These are phyloP conservation scores for Pseudozyma pruni DNA, from an alignment of 1,284 basidiomycete genomes.

Conservation along the genomic window DNA sequence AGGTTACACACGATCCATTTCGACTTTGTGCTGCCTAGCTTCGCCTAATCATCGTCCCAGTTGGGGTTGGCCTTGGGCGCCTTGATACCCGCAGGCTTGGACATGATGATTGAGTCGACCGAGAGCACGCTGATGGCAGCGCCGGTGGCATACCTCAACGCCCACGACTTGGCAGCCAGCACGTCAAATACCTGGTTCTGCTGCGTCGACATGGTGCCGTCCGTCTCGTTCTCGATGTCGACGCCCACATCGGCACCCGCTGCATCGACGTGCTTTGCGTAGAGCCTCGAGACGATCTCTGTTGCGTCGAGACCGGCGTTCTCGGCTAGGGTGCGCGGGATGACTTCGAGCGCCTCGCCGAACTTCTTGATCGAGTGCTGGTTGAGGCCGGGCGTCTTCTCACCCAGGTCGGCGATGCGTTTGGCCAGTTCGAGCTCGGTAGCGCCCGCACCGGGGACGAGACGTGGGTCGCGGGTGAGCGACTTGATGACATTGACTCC, in stretches of 20 bases:
- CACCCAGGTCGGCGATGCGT: slow-evolving; percentile 85
- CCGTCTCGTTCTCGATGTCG: slow-evolving; percentile 77
- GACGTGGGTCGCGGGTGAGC: slow-evolving; percentile 85
- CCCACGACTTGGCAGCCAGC: slow-evolving; percentile 88
- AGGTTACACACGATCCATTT: not conserved
- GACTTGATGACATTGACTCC: slow-evolving; percentile 97
- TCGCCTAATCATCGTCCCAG: slow-evolving; percentile 66
- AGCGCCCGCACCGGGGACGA: slow-evolving; percentile 94
- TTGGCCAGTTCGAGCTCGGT: slow-evolving; percentile 90
- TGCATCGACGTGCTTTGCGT: slow-evolving; percentile 79
- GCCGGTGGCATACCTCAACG: slow-evolving; percentile 86
- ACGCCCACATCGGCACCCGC: slow-evolving; percentile 77
- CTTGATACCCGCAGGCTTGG: slow-evolving; percentile 67
- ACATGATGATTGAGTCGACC: slow-evolving; percentile 97
- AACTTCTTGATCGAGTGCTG: slow-evolving; percentile 95
- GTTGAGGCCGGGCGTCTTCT: slow-evolving; percentile 86
- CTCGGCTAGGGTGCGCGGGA: slow-evolving; percentile 92
- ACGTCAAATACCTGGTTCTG: slow-evolving; percentile 73
- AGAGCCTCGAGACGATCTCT: slow-evolving; percentile 86
- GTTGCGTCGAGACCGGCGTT: slow-evolving; percentile 95
- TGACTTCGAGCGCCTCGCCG: slow-evolving; percentile 87
- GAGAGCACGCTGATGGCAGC: slow-evolving; percentile 92
- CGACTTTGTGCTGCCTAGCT: not conserved
- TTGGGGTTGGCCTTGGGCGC: slow-evolving; percentile 65
- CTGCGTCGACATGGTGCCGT: slow-evolving; percentile 57